A percentile compares a stretch with the other conserved stretches of the same genome.
phyloP scores from a whole-genome alignment of 2,329 filamentous ascomycete genomes.

The Xylaria hypoxylon region DNA sequence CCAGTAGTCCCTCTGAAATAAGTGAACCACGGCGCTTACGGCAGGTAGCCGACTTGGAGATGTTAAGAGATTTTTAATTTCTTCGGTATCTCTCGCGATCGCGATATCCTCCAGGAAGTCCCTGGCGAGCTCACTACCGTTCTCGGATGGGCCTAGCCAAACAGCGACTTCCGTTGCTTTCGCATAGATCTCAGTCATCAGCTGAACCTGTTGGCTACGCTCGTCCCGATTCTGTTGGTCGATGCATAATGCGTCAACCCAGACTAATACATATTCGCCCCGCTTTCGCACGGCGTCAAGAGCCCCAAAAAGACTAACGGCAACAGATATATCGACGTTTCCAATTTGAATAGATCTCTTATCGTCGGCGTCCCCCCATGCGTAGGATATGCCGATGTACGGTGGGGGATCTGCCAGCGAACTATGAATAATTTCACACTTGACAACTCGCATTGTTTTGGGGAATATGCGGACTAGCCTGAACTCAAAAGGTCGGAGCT shows the following conservation, averaged over 20 bases:
- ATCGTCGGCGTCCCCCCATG: conserved; percentile 30
- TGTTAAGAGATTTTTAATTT: conserved; percentile 34
- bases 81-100: not conserved
- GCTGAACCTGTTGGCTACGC: conserved; percentile 33
- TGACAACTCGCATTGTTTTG: conserved; percentile 14
- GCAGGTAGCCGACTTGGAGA: conserved; percentile 15
- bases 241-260: conserved; percentile 50
- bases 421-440: conserved; percentile 28
- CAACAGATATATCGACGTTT: conserved; percentile 27
- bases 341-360: conserved; percentile 21
- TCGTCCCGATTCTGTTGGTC: conserved; percentile 40
- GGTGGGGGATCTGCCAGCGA: conserved; percentile 20
- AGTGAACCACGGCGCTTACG: conserved; percentile 44
- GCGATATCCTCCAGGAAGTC: conserved; percentile 33
- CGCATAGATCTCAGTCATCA: conserved; percentile 41
- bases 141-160: conserved; percentile 41
- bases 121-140: conserved; percentile 36
- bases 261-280: conserved; percentile 29
- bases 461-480: conserved; percentile 14
- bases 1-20: conserved; percentile 55
- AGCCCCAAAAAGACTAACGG: conserved; percentile 41
- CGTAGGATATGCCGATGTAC: conserved; percentile 25
- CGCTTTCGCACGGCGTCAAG: conserved; percentile 37
- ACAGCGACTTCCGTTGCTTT: conserved; percentile 38
- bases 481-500: conserved; percentile 13